These are phyloP conservation scores for Microcera coccophila DNA, from an alignment of 2,329 filamentous ascomycete genomes.

Conservation along the genomic window DNA sequence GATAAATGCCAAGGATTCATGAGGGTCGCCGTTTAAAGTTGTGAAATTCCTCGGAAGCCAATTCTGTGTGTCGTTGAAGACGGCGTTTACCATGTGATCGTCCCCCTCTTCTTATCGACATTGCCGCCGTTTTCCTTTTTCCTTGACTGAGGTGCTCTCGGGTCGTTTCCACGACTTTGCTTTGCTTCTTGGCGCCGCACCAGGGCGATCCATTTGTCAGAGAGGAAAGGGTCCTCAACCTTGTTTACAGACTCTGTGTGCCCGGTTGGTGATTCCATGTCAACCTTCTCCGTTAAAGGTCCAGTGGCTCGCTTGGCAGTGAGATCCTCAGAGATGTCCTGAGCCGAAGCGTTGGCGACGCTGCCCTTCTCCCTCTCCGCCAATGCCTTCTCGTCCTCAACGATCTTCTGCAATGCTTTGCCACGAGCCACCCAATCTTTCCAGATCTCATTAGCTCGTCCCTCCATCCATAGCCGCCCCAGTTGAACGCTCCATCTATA, in stretches of 20 bases:
- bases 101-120: too few species aligned
- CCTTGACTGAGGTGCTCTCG: too few species aligned
- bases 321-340: background rate
- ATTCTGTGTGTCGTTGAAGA: too few species aligned
- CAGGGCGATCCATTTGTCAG: background rate
- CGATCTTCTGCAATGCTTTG: conserved; percentile 38
- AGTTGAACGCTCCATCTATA: conserved; percentile 33
- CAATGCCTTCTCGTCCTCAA: conserved; percentile 36
- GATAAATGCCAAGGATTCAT: too few species aligned
- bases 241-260: background rate
- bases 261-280: background rate
- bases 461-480: conserved; percentile 29
- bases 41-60: too few species aligned
- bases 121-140: too few species aligned
- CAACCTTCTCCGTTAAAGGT: background rate
- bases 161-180: too few species aligned
- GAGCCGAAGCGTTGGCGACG: background rate
- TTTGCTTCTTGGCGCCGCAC: background rate
- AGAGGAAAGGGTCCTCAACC: background rate
- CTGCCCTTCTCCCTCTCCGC: conserved; percentile 21
- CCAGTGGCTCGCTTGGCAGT: background rate
- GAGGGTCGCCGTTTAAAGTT: too few species aligned
- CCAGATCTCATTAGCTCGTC: conserved; percentile 30
- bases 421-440: conserved; percentile 41
- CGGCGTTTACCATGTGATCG: too few species aligned